Percentiles rank a stretch among this genome's conserved stretches.
phyloP scores from a whole-genome alignment of 148 eudicot genomes.

The Chenopodium suecicum region DNA sequence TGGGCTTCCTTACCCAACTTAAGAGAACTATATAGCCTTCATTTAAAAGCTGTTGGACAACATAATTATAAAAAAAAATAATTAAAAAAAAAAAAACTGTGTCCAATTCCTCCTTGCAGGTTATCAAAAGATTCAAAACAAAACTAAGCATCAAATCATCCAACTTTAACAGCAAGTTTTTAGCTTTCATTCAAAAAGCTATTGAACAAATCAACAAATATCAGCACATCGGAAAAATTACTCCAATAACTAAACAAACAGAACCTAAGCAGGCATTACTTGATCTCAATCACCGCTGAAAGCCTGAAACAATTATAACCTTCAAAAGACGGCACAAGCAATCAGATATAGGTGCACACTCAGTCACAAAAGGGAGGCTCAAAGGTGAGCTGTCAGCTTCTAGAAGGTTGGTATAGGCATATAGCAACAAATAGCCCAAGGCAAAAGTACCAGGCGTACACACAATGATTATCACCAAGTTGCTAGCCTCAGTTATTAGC shows the following conservation, averaged over 20 bases:
- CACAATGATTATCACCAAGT: neutral
- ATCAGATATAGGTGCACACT: neutral
- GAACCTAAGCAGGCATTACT: neutral
- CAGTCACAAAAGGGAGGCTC: neutral
- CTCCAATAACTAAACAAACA: constrained; percentile 1
- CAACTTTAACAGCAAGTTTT: neutral
- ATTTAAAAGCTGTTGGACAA: neutral
- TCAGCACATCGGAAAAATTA: neutral
- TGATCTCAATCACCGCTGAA: neutral
- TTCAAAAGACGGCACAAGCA: neutral
- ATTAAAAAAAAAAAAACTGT: neutral
- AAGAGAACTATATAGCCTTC: neutral
- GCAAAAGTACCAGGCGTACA: neutral
- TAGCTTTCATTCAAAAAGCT: too few relatives aligned
- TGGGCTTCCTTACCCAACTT: neutral
- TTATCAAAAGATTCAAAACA: neutral
- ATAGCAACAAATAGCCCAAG: neutral
- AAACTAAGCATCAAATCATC: neutral
- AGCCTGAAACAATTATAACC: too few relatives aligned
- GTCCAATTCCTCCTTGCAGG: neutral
- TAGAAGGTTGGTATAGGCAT: neutral
- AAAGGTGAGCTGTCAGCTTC: neutral
- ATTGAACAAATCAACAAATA: too few relatives aligned
- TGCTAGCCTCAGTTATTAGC: constrained; percentile 1
- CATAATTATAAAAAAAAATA: neutral